These are phyloP conservation scores for Dimocarpus longan DNA, from an alignment of 345 rosid genomes.

Conservation along the genomic window DNA sequence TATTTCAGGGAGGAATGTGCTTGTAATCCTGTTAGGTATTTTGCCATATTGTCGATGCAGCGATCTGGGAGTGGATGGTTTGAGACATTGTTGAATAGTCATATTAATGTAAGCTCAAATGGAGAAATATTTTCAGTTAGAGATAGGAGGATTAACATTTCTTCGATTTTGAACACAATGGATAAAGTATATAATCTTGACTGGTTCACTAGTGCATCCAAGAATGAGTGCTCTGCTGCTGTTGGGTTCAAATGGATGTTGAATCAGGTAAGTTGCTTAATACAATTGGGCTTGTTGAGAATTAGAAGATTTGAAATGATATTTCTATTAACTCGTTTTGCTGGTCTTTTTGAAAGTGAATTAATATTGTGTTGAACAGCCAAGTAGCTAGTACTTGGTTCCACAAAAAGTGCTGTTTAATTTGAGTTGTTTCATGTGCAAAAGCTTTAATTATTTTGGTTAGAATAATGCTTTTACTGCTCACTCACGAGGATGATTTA, in stretches of 20 bases:
- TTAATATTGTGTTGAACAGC: too few species aligned
- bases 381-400: too few species aligned
- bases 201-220: constrained; percentile 42
- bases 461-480: too few species aligned
- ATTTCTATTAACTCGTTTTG: neutral
- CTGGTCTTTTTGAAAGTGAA: neutral
- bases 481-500: too few species aligned
- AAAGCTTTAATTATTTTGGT: too few species aligned
- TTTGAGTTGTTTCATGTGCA: too few species aligned
- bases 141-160: constrained; percentile 31
- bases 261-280: constrained; percentile 32
- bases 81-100: constrained; percentile 46
- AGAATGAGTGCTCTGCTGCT: constrained; percentile 46
- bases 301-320: neutral
- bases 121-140: constrained; percentile 41
- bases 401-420: too few species aligned
- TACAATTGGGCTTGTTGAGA: neutral
- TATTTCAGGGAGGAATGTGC: constrained; percentile 35
- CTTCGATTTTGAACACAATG: constrained; percentile 31
- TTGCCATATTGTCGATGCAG: constrained; percentile 48
- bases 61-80: constrained; percentile 54
- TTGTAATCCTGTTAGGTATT: constrained; percentile 40
- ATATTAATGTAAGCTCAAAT: constrained; percentile 44
- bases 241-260: constrained; percentile 50
- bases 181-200: constrained; percentile 38